Evolutionary conservation across 2,329 filamentous ascomycete genomes (phyloP).

Genomic region (Plenodomus tracheiphilus): DNA sequence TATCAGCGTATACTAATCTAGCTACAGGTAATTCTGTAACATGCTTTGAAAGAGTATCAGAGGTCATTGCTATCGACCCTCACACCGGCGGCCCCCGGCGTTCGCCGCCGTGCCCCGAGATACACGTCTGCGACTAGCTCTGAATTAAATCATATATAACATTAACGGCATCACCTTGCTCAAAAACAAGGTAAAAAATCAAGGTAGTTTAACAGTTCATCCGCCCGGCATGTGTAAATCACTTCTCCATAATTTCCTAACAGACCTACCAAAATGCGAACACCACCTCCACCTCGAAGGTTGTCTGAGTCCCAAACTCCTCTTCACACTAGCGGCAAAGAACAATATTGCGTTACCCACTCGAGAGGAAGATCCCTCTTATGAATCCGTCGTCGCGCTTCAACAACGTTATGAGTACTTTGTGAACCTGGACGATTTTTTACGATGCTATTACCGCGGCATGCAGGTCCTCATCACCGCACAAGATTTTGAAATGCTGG

Average conservation of each 20-base stretch:
- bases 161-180: not conserved
- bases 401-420: conserved; percentile 68
- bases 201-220: no score
- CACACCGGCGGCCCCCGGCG: conserved; percentile 5
- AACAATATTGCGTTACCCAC: conserved; percentile 65
- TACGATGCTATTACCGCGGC: conserved; percentile 77
- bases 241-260: conserved; percentile 22
- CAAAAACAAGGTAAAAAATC: not conserved
- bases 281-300: conserved; percentile 83
- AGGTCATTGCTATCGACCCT: no score
- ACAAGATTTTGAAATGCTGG: conserved; percentile 72
- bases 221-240: conserved; percentile 19
- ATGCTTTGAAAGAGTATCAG: no score
- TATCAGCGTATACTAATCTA: no score
- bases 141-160: not conserved
- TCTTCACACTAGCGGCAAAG: conserved; percentile 69
- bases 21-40: no score
- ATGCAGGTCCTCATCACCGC: conserved; percentile 69
- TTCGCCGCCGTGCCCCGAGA: conserved; percentile 2
- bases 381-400: conserved; percentile 63
- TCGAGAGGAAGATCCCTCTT: conserved; percentile 61
- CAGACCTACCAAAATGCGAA: conserved; percentile 72
- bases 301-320: conserved; percentile 68
- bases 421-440: conserved; percentile 74
- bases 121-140: not conserved